Conservation (phyloP, 2,329 filamentous ascomycete genomes). For the Fusarium albosuccineum region DNA sequence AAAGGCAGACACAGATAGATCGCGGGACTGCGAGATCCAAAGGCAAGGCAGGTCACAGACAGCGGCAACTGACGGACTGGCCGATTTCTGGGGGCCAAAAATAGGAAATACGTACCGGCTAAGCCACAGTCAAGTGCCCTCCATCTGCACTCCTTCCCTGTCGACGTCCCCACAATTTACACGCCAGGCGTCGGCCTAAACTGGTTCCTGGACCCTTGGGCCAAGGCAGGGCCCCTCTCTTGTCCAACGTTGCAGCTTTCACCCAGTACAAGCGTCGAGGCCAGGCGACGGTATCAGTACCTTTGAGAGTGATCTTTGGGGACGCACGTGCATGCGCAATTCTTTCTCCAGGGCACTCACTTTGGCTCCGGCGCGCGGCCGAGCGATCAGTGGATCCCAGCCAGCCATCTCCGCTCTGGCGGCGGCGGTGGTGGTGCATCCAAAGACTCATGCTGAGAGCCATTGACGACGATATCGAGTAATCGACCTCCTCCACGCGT, state of each 20-base stretch:
- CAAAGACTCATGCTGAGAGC: conserved; percentile 19
- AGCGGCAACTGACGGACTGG: conserved; percentile 30
- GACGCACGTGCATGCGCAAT: conserved; percentile 37
- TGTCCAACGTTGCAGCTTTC: conserved; percentile 33
- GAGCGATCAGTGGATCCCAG: conserved; percentile 41
- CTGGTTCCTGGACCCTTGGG: conserved; percentile 28
- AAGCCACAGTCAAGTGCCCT: conserved; percentile 34
- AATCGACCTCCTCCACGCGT: conserved; percentile 29
- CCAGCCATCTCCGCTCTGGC: conserved; percentile 17
- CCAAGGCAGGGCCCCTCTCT: conserved; percentile 6
- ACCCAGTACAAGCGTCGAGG: conserved; percentile 31
- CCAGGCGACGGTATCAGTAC: conserved; percentile 41
- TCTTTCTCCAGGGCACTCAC: conserved; percentile 14
- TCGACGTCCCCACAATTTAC: conserved; percentile 9
- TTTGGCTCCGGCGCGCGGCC: conserved; percentile 25
- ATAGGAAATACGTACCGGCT: conserved; percentile 40
- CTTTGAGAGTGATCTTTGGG: conserved; percentile 14
- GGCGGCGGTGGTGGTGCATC: conserved; percentile 7
- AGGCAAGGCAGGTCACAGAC: background rate
- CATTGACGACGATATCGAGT: conserved; percentile 26
- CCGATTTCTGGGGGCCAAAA: conserved; percentile 43
- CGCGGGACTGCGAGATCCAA: conserved; percentile 18
- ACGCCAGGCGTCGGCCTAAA: conserved; percentile 25
- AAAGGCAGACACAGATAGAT: conserved; percentile 37
- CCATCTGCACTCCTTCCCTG: conserved; percentile 1